Conservation (phyloP, 2,329 filamentous ascomycete species). For the Thelonectria blattea region DNA sequence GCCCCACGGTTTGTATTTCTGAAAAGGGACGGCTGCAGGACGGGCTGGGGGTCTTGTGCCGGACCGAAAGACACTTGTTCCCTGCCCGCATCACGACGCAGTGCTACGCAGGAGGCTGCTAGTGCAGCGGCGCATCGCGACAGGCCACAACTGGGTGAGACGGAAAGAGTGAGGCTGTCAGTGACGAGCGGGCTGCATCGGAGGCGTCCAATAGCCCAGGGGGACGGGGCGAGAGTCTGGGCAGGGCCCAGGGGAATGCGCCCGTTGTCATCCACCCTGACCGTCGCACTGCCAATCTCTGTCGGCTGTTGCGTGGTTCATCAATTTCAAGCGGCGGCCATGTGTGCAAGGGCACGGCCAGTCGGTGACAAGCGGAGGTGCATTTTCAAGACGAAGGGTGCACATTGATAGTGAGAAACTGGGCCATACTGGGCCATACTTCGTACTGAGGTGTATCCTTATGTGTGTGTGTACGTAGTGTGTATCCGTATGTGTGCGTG, state of each 20-base stretch:
- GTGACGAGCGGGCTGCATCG: constrained; percentile 27
- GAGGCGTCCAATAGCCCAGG: constrained; percentile 31
- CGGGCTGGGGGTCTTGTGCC: constrained; percentile 19
- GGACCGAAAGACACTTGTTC: constrained; percentile 26
- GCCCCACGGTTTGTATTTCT: constrained; percentile 27
- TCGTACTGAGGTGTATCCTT: no score
- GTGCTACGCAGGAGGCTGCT: constrained; percentile 31
- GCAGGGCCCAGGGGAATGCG: constrained; percentile 24
- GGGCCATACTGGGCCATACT: no score
- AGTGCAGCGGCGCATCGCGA: constrained; percentile 26
- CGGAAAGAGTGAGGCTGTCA: constrained; percentile 38
- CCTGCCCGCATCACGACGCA: constrained; percentile 27
- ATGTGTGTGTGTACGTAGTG: neutral
- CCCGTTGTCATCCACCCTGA: constrained; percentile 28
- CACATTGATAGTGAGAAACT: no score
- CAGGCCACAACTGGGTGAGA: constrained; percentile 21
- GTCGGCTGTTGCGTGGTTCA: constrained; percentile 31
- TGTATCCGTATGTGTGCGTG: neutral
- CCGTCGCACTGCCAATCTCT: constrained; percentile 32
- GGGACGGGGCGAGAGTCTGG: constrained; percentile 4
- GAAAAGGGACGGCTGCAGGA: constrained; percentile 35
- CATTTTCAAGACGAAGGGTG: neutral
- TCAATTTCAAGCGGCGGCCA: constrained; percentile 3
- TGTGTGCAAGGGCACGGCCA: neutral
- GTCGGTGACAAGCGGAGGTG: neutral